These are phyloP conservation scores for Wilcoxina mikolae DNA, from an alignment of 495 filamentous ascomycete genomes.

Conservation along the genomic window DNA sequence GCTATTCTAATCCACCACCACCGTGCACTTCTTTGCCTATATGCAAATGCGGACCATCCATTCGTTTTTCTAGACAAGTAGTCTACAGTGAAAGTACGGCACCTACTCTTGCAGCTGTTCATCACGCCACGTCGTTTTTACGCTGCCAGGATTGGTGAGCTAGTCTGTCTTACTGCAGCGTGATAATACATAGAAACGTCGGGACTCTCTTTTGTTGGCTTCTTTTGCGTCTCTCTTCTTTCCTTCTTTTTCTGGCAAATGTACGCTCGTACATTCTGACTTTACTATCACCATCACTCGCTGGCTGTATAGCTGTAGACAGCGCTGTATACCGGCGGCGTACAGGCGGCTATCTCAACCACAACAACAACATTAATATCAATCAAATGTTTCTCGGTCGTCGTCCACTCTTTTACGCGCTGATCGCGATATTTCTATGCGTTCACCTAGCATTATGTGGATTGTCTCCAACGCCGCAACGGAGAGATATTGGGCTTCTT, in stretches of 20 bases:
- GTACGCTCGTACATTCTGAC: slow-evolving; percentile 1
- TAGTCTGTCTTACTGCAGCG: background rate
- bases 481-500: background rate
- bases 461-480: background rate
- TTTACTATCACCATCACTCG: background rate
- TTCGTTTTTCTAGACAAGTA: background rate
- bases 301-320: background rate
- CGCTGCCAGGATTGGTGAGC: background rate
- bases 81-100: background rate
- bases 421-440: background rate
- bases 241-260: background rate
- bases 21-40: background rate
- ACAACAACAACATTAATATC: background rate
- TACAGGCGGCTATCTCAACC: background rate
- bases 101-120: background rate
- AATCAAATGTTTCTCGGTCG: background rate
- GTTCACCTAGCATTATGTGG: background rate
- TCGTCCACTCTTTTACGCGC: slow-evolving; percentile 1
- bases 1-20: background rate
- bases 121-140: background rate
- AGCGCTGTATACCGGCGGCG: background rate
- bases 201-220: background rate
- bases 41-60: background rate
- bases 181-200: background rate
- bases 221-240: background rate